Percentiles rank a stretch among this genome's conserved stretches.
phyloP scores from a whole-genome alignment of 139 green algal species.

The Volvox reticuliferus region DNA sequence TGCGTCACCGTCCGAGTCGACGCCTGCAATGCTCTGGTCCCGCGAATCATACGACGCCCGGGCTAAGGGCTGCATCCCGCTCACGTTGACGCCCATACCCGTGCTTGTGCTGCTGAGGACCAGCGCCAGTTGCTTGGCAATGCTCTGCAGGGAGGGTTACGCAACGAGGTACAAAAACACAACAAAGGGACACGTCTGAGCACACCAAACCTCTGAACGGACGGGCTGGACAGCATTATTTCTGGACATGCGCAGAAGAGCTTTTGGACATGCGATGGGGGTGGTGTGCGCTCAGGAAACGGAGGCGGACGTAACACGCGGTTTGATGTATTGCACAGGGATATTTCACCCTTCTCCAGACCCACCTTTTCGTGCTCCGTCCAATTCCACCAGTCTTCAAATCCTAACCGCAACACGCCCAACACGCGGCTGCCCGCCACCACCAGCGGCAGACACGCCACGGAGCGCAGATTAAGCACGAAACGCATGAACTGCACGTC shows the following conservation, averaged over 20 bases:
- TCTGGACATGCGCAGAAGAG: no score
- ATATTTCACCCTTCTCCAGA: background rate
- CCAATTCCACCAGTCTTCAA: conserved; percentile 51
- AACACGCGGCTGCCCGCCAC: conserved; percentile 46
- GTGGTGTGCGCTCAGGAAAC: no score
- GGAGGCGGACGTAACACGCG: no score
- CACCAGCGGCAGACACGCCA: conserved; percentile 62
- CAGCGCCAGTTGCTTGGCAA: conserved; percentile 57
- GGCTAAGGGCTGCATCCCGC: background rate
- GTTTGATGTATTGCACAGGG: no score
- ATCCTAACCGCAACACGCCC: conserved; percentile 62
- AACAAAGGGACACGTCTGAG: no score
- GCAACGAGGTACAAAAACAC: no score
- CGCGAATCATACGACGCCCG: background rate
- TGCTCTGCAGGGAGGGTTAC: conserved; percentile 20
- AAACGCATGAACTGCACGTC: conserved; percentile 64
- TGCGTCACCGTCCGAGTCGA: background rate
- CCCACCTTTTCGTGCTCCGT: conserved; percentile 57
- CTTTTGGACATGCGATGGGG: no score
- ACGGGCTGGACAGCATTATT: no score
- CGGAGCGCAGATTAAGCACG: conserved; percentile 49
- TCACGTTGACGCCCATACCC: conserved; percentile 21
- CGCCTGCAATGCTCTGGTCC: background rate
- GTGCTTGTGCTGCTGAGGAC: conserved; percentile 50
- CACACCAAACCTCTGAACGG: no score